Conservation (phyloP, 1,284 basidiomycete species). For the Pseudozyma pruni region DNA sequence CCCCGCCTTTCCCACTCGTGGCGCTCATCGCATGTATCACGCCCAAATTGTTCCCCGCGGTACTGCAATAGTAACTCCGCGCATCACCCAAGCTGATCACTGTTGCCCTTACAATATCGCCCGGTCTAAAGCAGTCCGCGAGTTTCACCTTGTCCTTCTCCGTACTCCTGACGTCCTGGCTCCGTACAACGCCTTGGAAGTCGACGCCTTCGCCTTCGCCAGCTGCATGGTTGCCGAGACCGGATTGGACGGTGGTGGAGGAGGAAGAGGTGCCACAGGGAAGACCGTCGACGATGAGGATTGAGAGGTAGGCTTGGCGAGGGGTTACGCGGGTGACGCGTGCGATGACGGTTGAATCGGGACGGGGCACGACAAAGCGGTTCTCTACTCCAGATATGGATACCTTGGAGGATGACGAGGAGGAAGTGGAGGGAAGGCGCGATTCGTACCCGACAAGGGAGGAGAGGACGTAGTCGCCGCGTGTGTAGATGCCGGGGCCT, state of each 20-base stretch:
- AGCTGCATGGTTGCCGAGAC: conserved; percentile 61
- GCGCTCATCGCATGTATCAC: conserved; percentile 71
- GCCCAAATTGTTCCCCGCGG: conserved; percentile 91
- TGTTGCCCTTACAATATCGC: conserved; percentile 90
- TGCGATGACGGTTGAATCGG: conserved; percentile 72
- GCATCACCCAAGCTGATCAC: conserved; percentile 72
- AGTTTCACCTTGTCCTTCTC: conserved; percentile 94
- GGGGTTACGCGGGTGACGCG: conserved; percentile 86
- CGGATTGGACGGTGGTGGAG: conserved; percentile 36
- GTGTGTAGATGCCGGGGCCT: conserved; percentile 53
- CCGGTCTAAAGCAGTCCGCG: conserved; percentile 91
- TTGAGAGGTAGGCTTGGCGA: conserved; percentile 84
- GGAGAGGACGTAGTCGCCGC: conserved; percentile 54
- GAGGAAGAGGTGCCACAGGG: conserved; percentile 70
- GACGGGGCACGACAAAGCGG: conserved; percentile 53
- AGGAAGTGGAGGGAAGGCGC: conserved; percentile 8
- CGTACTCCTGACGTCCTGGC: conserved; percentile 81
- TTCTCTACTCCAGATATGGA: conserved; percentile 37
- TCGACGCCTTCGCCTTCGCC: conserved; percentile 69
- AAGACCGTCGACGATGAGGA: conserved; percentile 88
- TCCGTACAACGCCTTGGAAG: conserved; percentile 89
- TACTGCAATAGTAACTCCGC: conserved; percentile 85
- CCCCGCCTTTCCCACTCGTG: background rate
- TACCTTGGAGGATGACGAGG: conserved; percentile 2
- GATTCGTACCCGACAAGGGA: conserved; percentile 55